Evolutionary conservation across 1,284 basidiomycete genomes (phyloP), one percentile per base, ranked within the genome.

Genomic region (Rhizoctonia solani): DNA sequence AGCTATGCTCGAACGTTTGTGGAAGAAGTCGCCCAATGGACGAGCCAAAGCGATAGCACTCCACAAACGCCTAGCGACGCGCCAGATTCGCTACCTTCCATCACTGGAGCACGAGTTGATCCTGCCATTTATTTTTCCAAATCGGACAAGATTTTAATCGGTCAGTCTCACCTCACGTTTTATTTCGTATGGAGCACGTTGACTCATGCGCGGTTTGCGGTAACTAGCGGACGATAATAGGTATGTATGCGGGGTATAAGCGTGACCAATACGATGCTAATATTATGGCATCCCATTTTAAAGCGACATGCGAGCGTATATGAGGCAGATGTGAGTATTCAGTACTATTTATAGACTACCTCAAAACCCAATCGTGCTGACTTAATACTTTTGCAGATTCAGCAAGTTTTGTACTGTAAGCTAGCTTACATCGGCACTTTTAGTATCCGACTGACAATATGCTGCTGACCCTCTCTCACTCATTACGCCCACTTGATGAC

Each of bases 11-110:
- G 69, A 13, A 73, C 71, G 3, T 74, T 75, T 46, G 69, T 76
- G 13, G 75, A 75, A 49, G 75, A 76, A 59, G 75, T 72, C 1
- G 72, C 70, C 1, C 72, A 72, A 9, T 76, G 75, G 75, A 54
- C 65, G 23, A 56, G 13, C 16, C 46, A 49, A 39, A 39, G 42
- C 41, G 44, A 69, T 39, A 46, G 56, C 16, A 46, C 53, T 2
- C 42, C 53, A 41, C 53, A 68, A 25, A 58, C 34, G 25, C 47
- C 70, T 29, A 54, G 69, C 23, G 69, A 71, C 14, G 66, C 72
- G 66, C 23, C 71, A 63, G 44, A 73, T 68, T 54, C 71, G 69
- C 8, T 69, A 67, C 16, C 71, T 68, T 55, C 72, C 69, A 50
- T 73, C 72, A 52, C 69, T 69, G 44, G 69, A 66, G 49, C 69